phyloP scores from a whole-genome alignment of 225 moss, liverwort and hornwort species.

The Straminergon stramineum region DNA sequence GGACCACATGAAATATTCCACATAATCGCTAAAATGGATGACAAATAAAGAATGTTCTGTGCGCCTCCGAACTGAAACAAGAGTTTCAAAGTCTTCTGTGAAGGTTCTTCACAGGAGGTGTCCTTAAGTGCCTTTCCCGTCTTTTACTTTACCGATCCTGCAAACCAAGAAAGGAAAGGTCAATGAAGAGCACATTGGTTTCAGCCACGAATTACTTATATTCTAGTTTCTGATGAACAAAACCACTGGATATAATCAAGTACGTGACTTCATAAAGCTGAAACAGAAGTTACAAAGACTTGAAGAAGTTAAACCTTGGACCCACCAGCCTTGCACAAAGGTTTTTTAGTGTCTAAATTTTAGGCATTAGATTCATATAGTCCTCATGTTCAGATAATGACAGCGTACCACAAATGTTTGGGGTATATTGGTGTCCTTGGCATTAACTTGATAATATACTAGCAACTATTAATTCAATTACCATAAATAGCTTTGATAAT shows the following conservation, averaged over 20 bases:
- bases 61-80: not conserved
- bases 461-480: not conserved
- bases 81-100: not conserved
- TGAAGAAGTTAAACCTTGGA: not conserved
- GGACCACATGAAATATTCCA: not conserved
- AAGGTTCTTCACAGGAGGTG: not conserved
- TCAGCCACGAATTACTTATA: not conserved
- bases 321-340: not conserved
- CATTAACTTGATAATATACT: not conserved
- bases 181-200: not conserved
- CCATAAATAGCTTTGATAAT: not conserved
- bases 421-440: not conserved
- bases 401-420: not conserved
- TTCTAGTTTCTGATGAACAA: not conserved
- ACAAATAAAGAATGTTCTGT: not conserved
- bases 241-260: not conserved
- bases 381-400: not conserved
- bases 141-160: slow-evolving; percentile 45
- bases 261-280: not conserved
- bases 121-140: slow-evolving; percentile 26
- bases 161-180: not conserved
- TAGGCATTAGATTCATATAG: not conserved
- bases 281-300: not conserved
- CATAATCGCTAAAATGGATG: not conserved
- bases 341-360: too few relatives aligned